These are phyloP conservation scores for Calcarisporium arbuscula DNA, from an alignment of 2,329 filamentous ascomycete species.

Conservation along the genomic window DNA sequence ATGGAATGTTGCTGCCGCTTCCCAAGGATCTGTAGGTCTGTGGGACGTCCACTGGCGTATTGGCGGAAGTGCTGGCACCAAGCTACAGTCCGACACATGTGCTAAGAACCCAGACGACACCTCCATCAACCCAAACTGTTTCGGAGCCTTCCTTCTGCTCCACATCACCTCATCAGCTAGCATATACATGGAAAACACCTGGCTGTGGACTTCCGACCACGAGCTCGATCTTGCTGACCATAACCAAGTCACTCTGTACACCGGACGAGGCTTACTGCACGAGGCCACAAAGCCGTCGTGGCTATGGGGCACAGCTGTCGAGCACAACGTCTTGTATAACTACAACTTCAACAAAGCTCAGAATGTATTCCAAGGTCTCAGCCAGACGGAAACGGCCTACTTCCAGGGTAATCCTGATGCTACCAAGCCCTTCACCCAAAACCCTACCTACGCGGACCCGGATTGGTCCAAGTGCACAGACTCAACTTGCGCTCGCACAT, in stretches of 20 bases:
- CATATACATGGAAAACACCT: slow-evolving; percentile 45
- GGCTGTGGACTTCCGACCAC: slow-evolving; percentile 66
- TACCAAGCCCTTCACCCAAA: slow-evolving; percentile 24
- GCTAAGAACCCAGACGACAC: slow-evolving; percentile 11
- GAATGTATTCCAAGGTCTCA: slow-evolving; percentile 50
- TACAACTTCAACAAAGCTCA: slow-evolving; percentile 38
- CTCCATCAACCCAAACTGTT: slow-evolving; percentile 46
- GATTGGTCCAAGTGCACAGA: slow-evolving; percentile 55
- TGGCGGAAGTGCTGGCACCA: slow-evolving; percentile 21
- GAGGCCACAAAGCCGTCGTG: slow-evolving; percentile 22
- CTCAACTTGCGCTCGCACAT: slow-evolving; percentile 60
- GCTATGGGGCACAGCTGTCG: slow-evolving; percentile 23
- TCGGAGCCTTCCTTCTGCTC: slow-evolving; percentile 50
- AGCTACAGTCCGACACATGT: slow-evolving; percentile 14
- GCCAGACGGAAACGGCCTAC: slow-evolving; percentile 57
- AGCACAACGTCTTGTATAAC: slow-evolving; percentile 46
- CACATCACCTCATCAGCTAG: slow-evolving; percentile 39
- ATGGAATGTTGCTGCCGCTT: slow-evolving; percentile 49
- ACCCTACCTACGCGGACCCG: slow-evolving; percentile 57
- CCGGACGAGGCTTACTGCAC: slow-evolving; percentile 27
- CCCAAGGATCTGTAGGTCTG: slow-evolving; percentile 37
- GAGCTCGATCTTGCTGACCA: slow-evolving; percentile 31
- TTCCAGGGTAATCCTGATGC: slow-evolving; percentile 18
- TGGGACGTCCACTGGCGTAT: slow-evolving; percentile 45
- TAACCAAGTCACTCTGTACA: slow-evolving; percentile 26